phyloP scores from a whole-genome alignment of 2,329 filamentous ascomycete species.

The Sporothrix inflata region DNA sequence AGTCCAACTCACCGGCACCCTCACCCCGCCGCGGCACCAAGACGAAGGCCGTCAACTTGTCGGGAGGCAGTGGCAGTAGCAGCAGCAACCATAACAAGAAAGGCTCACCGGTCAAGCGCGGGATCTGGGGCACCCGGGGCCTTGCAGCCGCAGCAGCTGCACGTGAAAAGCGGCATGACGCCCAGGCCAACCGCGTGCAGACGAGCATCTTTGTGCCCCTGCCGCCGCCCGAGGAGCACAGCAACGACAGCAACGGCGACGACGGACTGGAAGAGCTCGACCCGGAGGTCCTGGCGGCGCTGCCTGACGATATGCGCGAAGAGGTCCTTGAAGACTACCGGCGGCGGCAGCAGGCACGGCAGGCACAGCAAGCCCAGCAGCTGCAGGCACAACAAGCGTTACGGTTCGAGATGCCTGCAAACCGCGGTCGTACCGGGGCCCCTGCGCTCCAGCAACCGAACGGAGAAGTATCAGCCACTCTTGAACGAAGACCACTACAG shows the following conservation, averaged over 20 bases:
- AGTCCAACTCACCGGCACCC: conserved; percentile 60
- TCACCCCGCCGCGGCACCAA: conserved; percentile 46
- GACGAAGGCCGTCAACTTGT: background rate
- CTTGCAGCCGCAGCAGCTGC: conserved; percentile 21
- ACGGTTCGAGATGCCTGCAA: conserved; percentile 51
- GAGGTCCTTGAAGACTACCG: conserved; percentile 80
- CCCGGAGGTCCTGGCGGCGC: conserved; percentile 74
- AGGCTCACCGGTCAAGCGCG: conserved; percentile 26
- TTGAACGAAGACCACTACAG: background rate
- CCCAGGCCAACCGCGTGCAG: conserved; percentile 67
- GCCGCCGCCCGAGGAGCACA: conserved; percentile 38
- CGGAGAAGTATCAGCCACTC: background rate
- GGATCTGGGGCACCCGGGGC: conserved; percentile 28
- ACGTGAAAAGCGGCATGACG: conserved; percentile 56
- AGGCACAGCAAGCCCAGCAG: conserved; percentile 27
- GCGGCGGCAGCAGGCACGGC: conserved; percentile 42
- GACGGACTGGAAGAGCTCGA: conserved; percentile 59
- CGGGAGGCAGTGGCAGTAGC: background rate
- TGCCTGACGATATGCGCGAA: conserved; percentile 77
- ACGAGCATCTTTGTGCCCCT: conserved; percentile 66
- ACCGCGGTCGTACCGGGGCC: conserved; percentile 32
- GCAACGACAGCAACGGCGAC: conserved; percentile 32
- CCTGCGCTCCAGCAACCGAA: conserved; percentile 34
- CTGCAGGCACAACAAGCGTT: conserved; percentile 47
- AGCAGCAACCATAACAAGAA: background rate